phyloP scores from a whole-genome alignment of 441 rosid species.

The Erodium moschatum region DNA sequence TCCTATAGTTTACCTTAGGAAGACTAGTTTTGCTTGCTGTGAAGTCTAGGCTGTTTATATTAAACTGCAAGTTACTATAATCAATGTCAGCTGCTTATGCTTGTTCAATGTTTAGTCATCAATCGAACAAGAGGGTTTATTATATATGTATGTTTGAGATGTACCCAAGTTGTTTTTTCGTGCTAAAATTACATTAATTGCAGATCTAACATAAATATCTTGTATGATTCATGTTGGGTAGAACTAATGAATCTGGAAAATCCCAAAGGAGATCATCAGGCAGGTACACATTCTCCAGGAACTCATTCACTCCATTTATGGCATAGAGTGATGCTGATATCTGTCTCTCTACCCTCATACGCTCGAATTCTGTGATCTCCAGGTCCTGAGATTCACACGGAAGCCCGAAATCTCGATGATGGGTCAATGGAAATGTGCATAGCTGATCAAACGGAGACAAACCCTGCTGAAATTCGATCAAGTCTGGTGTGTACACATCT shows the following conservation, averaged over 20 bases:
- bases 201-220: no score
- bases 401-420: not conserved
- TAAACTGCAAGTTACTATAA: no score
- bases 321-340: conserved; percentile 58
- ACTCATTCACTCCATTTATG: conserved; percentile 50
- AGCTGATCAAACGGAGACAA: not conserved
- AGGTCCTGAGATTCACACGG: conserved; percentile 26
- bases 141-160: no score
- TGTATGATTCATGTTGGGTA: not conserved
- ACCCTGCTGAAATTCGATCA: not conserved
- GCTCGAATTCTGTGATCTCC: conserved; percentile 36
- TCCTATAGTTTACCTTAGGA: no score
- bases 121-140: no score
- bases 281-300: conserved; percentile 24
- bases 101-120: no score
- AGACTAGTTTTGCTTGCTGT: no score
- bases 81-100: no score
- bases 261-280: not conserved
- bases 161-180: no score
- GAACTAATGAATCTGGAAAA: not conserved
- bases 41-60: no score
- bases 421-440: not conserved
- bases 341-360: conserved; percentile 51
- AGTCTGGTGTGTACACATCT: not conserved
- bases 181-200: no score